Evolutionary conservation across 495 filamentous ascomycete genomes (phyloP).

Genomic region (Aspergillus saccharolyticus): DNA sequence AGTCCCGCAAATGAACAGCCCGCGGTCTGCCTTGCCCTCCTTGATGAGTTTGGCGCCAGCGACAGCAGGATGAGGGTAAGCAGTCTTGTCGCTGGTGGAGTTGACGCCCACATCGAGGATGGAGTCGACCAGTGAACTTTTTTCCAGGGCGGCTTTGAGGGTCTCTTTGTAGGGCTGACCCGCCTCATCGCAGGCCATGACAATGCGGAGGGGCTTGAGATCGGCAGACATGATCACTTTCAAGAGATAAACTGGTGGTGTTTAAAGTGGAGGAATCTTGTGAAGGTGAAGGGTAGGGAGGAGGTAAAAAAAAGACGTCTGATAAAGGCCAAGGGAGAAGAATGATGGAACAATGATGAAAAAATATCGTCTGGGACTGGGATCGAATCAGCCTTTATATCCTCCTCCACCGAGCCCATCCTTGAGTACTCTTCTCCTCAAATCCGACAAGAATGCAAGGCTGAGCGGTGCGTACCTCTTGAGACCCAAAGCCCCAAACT

Average conservation of each 20-base stretch:
- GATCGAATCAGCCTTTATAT: not conserved
- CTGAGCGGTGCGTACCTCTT: not conserved
- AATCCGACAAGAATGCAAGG: not conserved
- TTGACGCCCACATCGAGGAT: conserved; percentile 68
- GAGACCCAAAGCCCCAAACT: not conserved
- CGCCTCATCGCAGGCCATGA: conserved; percentile 66
- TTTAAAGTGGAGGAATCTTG: not conserved
- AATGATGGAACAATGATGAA: not conserved
- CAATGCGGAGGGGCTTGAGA: conserved; percentile 49
- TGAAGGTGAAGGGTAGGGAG: not conserved
- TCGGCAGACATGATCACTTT: conserved; percentile 32
- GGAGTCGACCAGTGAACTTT: conserved; percentile 59
- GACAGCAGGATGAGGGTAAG: conserved; percentile 77
- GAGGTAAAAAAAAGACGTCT: not conserved
- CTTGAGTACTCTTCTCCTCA: not conserved
- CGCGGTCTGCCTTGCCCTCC: conserved; percentile 66
- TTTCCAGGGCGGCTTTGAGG: conserved; percentile 66
- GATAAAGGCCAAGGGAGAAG: not conserved
- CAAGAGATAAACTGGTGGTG: not conserved
- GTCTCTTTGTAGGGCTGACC: conserved; percentile 74
- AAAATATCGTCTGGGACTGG: not conserved
- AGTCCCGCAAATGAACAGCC: conserved; percentile 82
- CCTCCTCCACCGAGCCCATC: not conserved
- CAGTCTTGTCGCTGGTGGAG: conserved; percentile 65
- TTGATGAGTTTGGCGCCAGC: conserved; percentile 62